Evolutionary conservation across 1,139 yeast species (phyloP).

Genomic region (Debaryomyces sp.): DNA sequence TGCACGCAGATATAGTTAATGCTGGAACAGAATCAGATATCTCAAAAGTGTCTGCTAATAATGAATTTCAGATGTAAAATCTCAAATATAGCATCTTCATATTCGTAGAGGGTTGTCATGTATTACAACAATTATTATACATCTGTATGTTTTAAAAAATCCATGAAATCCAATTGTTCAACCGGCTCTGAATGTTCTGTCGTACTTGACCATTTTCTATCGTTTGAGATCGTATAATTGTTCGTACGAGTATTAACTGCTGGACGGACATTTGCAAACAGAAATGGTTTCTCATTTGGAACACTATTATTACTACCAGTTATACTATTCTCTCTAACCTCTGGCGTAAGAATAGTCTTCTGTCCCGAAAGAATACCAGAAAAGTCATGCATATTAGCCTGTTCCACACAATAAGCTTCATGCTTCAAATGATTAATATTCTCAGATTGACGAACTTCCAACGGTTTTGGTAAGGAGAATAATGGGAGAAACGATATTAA

Average conservation of each 20-base stretch:
- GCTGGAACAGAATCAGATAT: no score
- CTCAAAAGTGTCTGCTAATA: no score
- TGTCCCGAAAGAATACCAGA: neutral
- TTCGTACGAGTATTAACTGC: neutral
- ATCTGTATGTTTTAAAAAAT: neutral
- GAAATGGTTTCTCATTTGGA: neutral
- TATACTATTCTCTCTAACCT: neutral
- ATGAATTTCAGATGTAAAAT: neutral
- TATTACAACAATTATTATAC: neutral
- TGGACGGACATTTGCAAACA: no score
- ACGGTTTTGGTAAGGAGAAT: neutral
- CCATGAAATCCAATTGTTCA: neutral
- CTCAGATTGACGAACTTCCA: neutral
- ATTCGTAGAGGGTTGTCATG: neutral
- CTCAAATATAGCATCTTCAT: neutral
- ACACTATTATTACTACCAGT: neutral
- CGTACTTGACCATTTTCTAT: neutral
- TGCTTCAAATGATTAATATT: neutral
- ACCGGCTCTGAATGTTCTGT: neutral
- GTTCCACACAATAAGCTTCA: neutral
- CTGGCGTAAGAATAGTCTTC: neutral
- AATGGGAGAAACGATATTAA: conserved; percentile 6
- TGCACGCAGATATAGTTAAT: no score
- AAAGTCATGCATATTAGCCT: neutral
- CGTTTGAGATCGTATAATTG: neutral